Evolutionary conservation across 1,284 basidiomycete species (phyloP), one percentile per base, ranked within the genome.

Genomic region (Gymnopus androsaceus): DNA sequence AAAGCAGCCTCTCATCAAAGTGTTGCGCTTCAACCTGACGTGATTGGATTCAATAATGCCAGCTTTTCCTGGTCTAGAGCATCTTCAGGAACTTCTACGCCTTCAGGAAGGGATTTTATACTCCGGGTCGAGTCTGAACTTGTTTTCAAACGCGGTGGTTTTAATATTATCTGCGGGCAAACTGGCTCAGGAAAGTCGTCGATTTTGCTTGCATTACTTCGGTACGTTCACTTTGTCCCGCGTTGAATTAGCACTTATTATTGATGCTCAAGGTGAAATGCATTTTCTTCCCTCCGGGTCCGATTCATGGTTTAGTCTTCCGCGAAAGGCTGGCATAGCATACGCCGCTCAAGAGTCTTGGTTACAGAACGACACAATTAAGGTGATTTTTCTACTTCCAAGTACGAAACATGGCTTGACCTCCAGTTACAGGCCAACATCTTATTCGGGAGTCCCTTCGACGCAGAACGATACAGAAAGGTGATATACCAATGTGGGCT

Each of bases 331-430:
- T 3, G 89, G 89, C 12, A 79, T 92, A 12, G 84, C 86, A 0
- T 92, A 89, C 64, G 87, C 87, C 4, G 86, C 88, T 2, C 90
- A 93, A 65, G 88, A 92, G 66, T 84, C 87, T 4, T 93, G 89
- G 89, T 85, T 88, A 6, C 81, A 81, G 64, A 86, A 84, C 60
- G 72, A 75, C 53, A 75, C 69, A 2, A 75, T 75, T 58, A 69
- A 73, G 63, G 71, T 66, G 51, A 45, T 2, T 58, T 46, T 11
- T n/a, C n/a, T n/a, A n/a, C n/a, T n/a, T n/a, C n/a, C n/a, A n/a
- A n/a, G n/a, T n/a, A n/a, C n/a, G n/a, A n/a, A n/a, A n/a, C n/a
- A n/a, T n/a, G n/a, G n/a, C n/a, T n/a, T n/a, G n/a, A n/a, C n/a
- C n/a, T n/a, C 19, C 25, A 42, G 9, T 4, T 21, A 25, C 23